Evolutionary conservation across 495 filamentous ascomycete genomes (phyloP), one percentile per base, ranked within the genome.

Genomic region (Talaromyces liani): DNA sequence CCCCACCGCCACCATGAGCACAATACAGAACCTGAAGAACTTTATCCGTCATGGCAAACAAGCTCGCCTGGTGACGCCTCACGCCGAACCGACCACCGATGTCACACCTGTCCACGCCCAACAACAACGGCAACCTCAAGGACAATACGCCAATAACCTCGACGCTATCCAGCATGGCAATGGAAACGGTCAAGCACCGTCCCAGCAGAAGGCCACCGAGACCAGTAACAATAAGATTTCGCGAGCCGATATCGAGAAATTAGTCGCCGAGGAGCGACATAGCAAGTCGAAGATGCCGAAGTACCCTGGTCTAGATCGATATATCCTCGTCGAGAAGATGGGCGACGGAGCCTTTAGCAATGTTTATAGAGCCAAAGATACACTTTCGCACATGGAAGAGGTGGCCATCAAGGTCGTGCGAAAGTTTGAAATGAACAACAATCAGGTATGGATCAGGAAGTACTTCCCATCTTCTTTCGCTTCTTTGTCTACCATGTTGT

Each of bases 311-410:
- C 77, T 98, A 24, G 95, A 98, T 64, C 82, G 94, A 67, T 98
- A 89, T 88, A 85, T 88, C 61, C 74, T 98, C 49, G 6, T 96
- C 45, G 93, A 98, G 75, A 98, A 98, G 82, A 98, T 98, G 94
- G 94, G 94, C 60, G 94, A 98, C 68, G 94, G 94, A 59, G 94
- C 94, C 51, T 98, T 98, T 82, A 97, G 93, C 80, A 98, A 98
- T 65, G 94, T 98, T 62, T 98, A 97, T 73, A 86, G 91, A 3
- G 94, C 95, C 18, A 81, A 80, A 63, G 95, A 98, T 73, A 80
- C 78, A 34, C 79, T 76, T 4, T 87, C 87, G 22, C 78, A 88
- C 60, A 82, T 82, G 47, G 87, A 85, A 49, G 90, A 98, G 69
- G 92, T 94, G 16, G 94, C 94, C 53, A 98, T 98, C 83, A 98